Base-by-base conservation (phyloP, 148 eudicot genomes). In the Nepenthes gracilis region DNA sequence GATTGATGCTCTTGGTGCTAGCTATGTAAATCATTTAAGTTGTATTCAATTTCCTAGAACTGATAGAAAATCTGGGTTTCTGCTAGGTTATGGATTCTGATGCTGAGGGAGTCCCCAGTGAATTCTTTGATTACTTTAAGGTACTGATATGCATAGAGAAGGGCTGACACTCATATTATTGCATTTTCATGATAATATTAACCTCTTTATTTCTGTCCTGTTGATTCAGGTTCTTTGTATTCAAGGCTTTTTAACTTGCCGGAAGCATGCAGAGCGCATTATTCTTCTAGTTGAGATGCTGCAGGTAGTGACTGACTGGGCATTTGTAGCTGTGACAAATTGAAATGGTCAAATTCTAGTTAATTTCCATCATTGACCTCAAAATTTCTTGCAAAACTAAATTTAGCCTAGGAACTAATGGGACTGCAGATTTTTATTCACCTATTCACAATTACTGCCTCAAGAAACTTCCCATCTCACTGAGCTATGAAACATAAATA, bases 211-310 rank as follows among this genome's bases (percentile, higher is more conserved):
- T 14, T 5, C 5, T 52, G 35, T 3, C 45, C 23, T 38, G 34
- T 68, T 56, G 57, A 33, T 81, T 69, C 83, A 94, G 99, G 99
- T 94, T 69, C 83, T 94, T 64, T 89, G 99, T 78, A 94, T 94
- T 70, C 99, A 94, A 83, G 99, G 99, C 38, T 94, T 94, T 66
- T 81, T 94, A 40, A 94, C 99, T 5, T 89, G 99, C 61, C 95
- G 97, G 47, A 94, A 94, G 77, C 95, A 94, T 75, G 99, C 99
- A 54, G 99, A 94, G 74, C 95, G 99, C 49, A 80, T 94, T 57
- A 94, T 94, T 70, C 99, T 94, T 77, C 97, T 94, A 34, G 99
- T 94, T 69, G 99, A 94, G 77, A 94, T 94, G 99, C 74, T 94
- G 69, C 99, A 94, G 97, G 99, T 94, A 67, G 69, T 23, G 23